Evolutionary conservation across 768 basidiomycete genomes (phyloP).

Genomic region (Pisolithus marmoratus): DNA sequence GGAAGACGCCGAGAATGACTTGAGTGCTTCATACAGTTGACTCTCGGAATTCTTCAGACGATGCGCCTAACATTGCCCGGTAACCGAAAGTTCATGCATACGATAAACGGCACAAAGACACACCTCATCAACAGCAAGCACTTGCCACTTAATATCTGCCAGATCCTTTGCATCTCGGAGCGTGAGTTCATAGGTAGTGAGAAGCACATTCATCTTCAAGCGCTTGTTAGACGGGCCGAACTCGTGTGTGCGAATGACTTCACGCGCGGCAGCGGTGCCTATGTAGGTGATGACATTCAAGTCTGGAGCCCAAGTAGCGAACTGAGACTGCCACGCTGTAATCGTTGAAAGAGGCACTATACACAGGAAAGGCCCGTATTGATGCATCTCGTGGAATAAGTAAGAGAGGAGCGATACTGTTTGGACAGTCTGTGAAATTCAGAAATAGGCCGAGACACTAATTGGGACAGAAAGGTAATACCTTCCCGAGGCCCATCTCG

Average conservation of each 20-base stretch:
- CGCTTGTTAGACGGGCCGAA: slow-evolving; percentile 86
- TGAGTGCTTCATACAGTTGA: slow-evolving; percentile 91
- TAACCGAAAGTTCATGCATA: slow-evolving; percentile 11
- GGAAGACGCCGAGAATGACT: slow-evolving; percentile 82
- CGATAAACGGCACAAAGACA: slow-evolving; percentile 10
- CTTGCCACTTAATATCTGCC: slow-evolving; percentile 95
- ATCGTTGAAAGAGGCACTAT: slow-evolving; percentile 98
- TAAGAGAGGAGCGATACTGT: slow-evolving; percentile 93
- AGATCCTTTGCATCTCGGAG: slow-evolving; percentile 87
- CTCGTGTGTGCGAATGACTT: slow-evolving; percentile 88
- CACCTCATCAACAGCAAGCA: slow-evolving; percentile 93
- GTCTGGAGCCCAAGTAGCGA: slow-evolving; percentile 91
- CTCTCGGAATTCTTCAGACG: slow-evolving; percentile 97
- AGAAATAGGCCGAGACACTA: slow-evolving; percentile 7
- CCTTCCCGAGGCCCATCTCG: slow-evolving; percentile 99
- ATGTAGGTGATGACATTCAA: slow-evolving; percentile 97
- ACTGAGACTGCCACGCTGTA: slow-evolving; percentile 96
- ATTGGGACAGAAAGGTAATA: slow-evolving; percentile 22
- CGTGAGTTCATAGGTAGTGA: slow-evolving; percentile 96
- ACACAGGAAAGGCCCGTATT: slow-evolving; percentile 96
- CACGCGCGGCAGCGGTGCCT: slow-evolving; percentile 80
- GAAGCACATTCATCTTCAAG: slow-evolving; percentile 92
- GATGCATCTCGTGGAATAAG: slow-evolving; percentile 85
- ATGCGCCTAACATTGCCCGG: slow-evolving; percentile 60
- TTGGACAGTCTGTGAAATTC: slow-evolving; percentile 71